Evolutionary conservation across 2,329 filamentous ascomycete genomes (phyloP).

Genomic region (Orbilia javanica): DNA sequence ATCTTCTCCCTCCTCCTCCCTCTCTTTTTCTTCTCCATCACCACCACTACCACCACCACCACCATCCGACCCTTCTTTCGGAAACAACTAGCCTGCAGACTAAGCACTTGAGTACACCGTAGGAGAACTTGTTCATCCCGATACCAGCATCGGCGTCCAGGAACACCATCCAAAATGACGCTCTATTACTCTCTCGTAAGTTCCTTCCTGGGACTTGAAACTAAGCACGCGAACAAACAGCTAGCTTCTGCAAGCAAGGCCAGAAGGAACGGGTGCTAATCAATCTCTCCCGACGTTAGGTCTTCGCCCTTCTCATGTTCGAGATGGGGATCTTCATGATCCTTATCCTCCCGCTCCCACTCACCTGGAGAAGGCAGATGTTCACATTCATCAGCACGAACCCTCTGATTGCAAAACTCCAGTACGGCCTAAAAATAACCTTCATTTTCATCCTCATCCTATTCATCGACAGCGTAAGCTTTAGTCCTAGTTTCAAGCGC

Average conservation of each 20-base stretch:
- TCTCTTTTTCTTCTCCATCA: too few relatives aligned
- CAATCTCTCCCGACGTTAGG: constrained; percentile 68
- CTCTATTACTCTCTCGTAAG: constrained; percentile 70
- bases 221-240: constrained; percentile 12
- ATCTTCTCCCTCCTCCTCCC: not conserved
- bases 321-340: constrained; percentile 87
- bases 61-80: constrained; percentile 1
- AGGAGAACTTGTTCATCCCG: not conserved
- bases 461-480: constrained; percentile 94
- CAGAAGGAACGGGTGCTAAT: not conserved
- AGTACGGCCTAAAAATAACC: constrained; percentile 98
- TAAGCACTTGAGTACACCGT: not conserved
- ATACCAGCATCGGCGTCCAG: not conserved
- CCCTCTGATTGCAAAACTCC: constrained; percentile 85
- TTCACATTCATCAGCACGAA: constrained; percentile 97
- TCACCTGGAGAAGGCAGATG: constrained; percentile 84
- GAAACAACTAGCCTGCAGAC: not conserved
- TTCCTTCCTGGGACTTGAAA: constrained; percentile 37
- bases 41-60: too few relatives aligned
- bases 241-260: not conserved
- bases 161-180: constrained; percentile 66
- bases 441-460: constrained; percentile 99
- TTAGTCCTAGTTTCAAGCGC: constrained; percentile 29
- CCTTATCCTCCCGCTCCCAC: constrained; percentile 87
- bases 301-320: constrained; percentile 83